Conservation (phyloP, 768 basidiomycete species). For the Chiua virens region DNA sequence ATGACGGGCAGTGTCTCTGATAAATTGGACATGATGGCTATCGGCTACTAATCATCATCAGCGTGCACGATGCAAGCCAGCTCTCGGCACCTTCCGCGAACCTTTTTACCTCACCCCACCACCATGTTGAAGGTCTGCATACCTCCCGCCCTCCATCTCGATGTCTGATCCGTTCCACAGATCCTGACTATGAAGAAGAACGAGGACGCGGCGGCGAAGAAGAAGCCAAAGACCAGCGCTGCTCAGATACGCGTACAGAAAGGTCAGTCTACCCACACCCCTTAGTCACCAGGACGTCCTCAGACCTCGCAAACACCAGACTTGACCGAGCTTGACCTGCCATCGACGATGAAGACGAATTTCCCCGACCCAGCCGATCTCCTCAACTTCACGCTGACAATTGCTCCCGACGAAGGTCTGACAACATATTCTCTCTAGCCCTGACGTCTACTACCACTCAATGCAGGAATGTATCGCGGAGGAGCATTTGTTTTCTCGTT, state of each 20-base stretch:
- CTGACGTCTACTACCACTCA: conserved; percentile 4
- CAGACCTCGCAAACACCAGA: conserved; percentile 48
- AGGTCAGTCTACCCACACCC: conserved; percentile 48
- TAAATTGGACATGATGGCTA: conserved; percentile 39
- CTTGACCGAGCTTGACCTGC: conserved; percentile 94
- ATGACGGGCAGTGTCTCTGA: conserved; percentile 64
- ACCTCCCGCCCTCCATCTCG: background rate
- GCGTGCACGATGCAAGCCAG: background rate
- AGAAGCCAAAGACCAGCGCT: conserved; percentile 96
- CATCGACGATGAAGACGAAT: conserved; percentile 92
- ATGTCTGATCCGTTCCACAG: conserved; percentile 41
- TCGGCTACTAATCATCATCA: background rate
- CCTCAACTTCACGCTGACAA: conserved; percentile 94
- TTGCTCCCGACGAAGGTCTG: conserved; percentile 94
- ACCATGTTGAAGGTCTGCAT: conserved; percentile 45
- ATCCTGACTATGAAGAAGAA: conserved; percentile 99
- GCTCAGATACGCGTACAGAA: conserved; percentile 99
- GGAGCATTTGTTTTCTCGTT: conserved; percentile 94
- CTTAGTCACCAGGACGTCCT: background rate
- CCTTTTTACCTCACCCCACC: conserved; percentile 23
- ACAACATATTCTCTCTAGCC: background rate
- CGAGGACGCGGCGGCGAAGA: conserved; percentile 96
- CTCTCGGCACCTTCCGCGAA: conserved; percentile 34
- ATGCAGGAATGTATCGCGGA: conserved; percentile 94
- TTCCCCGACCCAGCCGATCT: conserved; percentile 93